Evolutionary conservation across 2,329 filamentous ascomycete species (phyloP), one percentile per base, ranked within the genome.

Genomic region (Stylonectria norvegica): DNA sequence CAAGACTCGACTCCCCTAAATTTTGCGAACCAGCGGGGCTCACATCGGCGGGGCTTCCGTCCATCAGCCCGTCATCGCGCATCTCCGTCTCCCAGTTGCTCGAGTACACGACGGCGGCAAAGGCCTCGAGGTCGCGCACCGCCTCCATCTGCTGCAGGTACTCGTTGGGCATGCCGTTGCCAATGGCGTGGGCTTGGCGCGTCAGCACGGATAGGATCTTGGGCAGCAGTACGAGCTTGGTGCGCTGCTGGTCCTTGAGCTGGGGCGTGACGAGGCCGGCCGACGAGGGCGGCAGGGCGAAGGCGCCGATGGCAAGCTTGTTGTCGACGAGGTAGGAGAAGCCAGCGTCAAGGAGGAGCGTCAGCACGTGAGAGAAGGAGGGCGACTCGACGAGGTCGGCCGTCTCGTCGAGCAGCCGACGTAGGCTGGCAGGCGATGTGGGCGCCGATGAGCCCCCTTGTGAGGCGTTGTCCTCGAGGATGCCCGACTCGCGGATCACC

Each of bases 351-450:
- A 97, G 85, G 40, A 96, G 77, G 42, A 87, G 81, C 2, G 85
- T 88, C 31, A 96, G 76, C 23, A 98, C 89, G 57, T 89, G 85
- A 1, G 83, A 79, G 66, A 97, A 97, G 23, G 87, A 79, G 0
- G 93, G 93, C 2, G 93, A 96, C 60, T 98, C 93, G 59, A 97
- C 84, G 17, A 98, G 78, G 61, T 98, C 93, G 27, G 91, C 87
- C 2, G 93, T 97, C 70, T 98, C 93, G 61, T 98, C 91, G 1
- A 98, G 78, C 15, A 98, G 78, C 42, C 86, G 84, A 40, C 91
- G 82, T 40, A 98, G 78, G 1, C 82, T 78, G 5, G 67, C 62
- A 9, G 73, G 62, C n/a, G 76, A 72, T 20, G 71, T 63, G 10
- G 66, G 52, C n/a, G 68, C 55, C 2, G 69, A 57, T 4, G 63